Evolutionary conservation across 2,329 filamentous ascomycete species (phyloP).

Genomic region (Fusarium dimerum): DNA sequence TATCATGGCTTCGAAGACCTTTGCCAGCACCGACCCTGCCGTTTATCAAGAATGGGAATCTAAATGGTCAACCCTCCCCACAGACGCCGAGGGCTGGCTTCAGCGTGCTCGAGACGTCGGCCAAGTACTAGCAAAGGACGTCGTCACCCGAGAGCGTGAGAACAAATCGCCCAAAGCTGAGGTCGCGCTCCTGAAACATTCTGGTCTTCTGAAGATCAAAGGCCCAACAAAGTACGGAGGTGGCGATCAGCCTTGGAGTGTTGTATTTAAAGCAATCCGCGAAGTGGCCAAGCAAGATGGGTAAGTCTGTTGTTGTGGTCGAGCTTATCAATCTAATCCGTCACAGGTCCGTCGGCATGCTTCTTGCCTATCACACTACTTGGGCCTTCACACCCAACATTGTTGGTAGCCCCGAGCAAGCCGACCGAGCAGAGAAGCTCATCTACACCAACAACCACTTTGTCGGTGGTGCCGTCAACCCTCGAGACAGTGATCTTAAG

Average conservation of each 20-base stretch:
- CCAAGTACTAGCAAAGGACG: constrained; percentile 36
- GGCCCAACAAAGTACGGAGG: constrained; percentile 43
- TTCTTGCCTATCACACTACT: constrained; percentile 64
- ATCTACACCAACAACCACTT: constrained; percentile 67
- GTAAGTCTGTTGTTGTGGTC: constrained; percentile 30
- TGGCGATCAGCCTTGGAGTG: constrained; percentile 45
- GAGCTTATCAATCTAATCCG: accelerated
- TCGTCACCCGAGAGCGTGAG: constrained; percentile 36
- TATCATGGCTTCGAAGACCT: constrained; percentile 4
- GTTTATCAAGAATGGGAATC: constrained; percentile 39
- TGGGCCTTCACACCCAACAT: constrained; percentile 64
- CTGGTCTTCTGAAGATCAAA: constrained; percentile 41
- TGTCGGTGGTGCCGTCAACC: constrained; percentile 66
- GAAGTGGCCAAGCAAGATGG: constrained; percentile 66
- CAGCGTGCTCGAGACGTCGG: constrained; percentile 42
- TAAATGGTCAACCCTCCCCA: constrained; percentile 38
- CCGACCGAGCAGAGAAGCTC: constrained; percentile 54
- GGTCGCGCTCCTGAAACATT: constrained; percentile 42
- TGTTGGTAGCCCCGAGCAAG: constrained; percentile 61
- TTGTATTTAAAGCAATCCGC: constrained; percentile 60
- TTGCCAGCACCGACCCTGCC: constrained; percentile 34
- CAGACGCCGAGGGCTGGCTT: constrained; percentile 37
- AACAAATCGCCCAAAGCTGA: constrained; percentile 44
- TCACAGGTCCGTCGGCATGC: constrained; percentile 59
- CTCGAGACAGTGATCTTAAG: constrained; percentile 61